Evolutionary conservation across 2,329 filamentous ascomycete species (phyloP).

Genomic region (Pseudocercospora vitis): DNA sequence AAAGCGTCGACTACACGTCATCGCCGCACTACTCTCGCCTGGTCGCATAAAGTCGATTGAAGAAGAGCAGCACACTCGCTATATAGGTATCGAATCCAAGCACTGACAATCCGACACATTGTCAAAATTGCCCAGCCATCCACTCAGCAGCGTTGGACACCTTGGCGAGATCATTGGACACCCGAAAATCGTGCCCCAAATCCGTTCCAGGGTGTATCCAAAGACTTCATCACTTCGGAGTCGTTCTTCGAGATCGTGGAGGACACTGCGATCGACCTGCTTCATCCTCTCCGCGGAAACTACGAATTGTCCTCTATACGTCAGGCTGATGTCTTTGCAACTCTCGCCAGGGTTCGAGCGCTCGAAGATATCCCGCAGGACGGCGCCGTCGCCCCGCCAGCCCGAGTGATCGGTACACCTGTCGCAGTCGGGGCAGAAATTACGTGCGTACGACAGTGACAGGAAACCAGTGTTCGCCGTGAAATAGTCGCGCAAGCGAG

Average conservation of each 20-base stretch:
- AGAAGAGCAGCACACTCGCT: not conserved
- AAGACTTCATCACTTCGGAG: slow-evolving; percentile 4
- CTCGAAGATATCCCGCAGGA: slow-evolving; percentile 8
- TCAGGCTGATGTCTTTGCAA: slow-evolving; percentile 11
- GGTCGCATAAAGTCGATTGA: not conserved
- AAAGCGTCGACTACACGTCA: too few relatives aligned
- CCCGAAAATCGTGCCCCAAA: slow-evolving; percentile 12
- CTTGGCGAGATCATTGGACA: slow-evolving; percentile 6
- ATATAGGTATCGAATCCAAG: slow-evolving; percentile 8
- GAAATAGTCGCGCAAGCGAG: slow-evolving; percentile 30
- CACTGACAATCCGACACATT: slow-evolving; percentile 13
- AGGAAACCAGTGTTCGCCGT: slow-evolving; percentile 28
- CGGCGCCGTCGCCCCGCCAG: slow-evolving; percentile 2
- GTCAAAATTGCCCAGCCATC: slow-evolving; percentile 8
- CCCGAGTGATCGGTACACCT: slow-evolving; percentile 11
- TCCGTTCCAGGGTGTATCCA: slow-evolving; percentile 12
- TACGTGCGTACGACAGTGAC: slow-evolving; percentile 15
- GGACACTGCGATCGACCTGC: not conserved
- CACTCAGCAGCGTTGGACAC: slow-evolving; percentile 14
- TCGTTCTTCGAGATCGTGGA: not conserved
- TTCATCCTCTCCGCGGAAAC: slow-evolving; percentile 5
- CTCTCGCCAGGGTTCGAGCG: slow-evolving; percentile 5
- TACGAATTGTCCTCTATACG: slow-evolving; percentile 15
- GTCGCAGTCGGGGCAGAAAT: slow-evolving; percentile 13
- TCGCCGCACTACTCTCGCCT: too few relatives aligned